Conservation (phyloP, 768 basidiomycete genomes). For the Suillus americanus region DNA sequence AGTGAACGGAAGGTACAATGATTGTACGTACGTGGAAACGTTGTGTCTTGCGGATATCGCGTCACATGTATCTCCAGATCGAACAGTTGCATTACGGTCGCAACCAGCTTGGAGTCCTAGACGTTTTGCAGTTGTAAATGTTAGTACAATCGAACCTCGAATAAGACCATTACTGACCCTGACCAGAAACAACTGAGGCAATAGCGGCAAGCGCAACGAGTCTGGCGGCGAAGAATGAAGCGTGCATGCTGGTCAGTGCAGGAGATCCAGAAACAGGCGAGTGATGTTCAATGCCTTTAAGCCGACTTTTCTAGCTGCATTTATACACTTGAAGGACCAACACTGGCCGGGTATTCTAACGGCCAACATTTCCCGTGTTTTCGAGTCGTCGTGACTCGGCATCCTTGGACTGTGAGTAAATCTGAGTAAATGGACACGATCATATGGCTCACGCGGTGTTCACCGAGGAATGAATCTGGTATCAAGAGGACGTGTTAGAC, state of each 20-base stretch:
- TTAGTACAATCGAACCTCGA: background rate
- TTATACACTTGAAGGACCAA: conserved; percentile 19
- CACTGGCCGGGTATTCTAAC: background rate
- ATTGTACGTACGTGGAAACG: conserved; percentile 44
- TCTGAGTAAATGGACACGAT: background rate
- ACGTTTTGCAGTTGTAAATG: background rate
- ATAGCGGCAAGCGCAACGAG: conserved; percentile 11
- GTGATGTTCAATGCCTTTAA: background rate
- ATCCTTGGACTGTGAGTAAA: background rate
- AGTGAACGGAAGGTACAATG: background rate
- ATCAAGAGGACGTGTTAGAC: no score
- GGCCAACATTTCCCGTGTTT: background rate
- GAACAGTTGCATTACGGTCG: conserved; percentile 51
- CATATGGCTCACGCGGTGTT: background rate
- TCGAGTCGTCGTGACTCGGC: background rate
- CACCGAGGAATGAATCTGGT: background rate
- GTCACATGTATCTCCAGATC: conserved; percentile 54
- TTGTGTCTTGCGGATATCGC: conserved; percentile 47
- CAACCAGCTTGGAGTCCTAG: conserved; percentile 32
- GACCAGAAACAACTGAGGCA: conserved; percentile 5
- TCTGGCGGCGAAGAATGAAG: conserved; percentile 15
- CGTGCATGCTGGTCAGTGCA: conserved; percentile 16
- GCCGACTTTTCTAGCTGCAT: conserved; percentile 1
- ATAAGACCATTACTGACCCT: conserved; percentile 17
- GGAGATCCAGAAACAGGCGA: background rate